Evolutionary conservation across 495 filamentous ascomycete genomes (phyloP).

Genomic region (Neurospora hispaniola): DNA sequence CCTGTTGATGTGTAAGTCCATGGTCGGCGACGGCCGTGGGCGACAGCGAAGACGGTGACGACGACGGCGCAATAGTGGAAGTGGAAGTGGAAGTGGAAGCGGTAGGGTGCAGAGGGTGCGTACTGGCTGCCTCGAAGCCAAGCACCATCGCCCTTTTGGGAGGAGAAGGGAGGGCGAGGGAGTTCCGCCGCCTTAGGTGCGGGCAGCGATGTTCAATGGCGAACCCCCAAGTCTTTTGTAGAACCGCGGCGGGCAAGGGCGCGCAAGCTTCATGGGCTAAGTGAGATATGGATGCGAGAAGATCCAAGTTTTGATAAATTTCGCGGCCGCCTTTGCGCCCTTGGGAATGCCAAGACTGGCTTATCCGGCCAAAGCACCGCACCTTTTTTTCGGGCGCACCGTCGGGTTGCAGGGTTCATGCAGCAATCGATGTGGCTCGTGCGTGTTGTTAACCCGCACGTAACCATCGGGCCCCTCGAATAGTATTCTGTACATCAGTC

Average conservation of each 20-base stretch:
- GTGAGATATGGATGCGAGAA: not conserved
- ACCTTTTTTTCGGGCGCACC: not conserved
- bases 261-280: not conserved
- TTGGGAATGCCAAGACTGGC: not conserved
- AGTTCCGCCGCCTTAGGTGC: constrained; percentile 16
- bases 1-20: constrained; percentile 26
- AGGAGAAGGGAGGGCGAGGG: constrained; percentile 4
- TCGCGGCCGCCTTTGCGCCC: not conserved
- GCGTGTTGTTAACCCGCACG: not conserved
- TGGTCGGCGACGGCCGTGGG: constrained; percentile 20
- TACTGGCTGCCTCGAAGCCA: constrained; percentile 18
- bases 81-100: constrained; percentile 1
- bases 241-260: not conserved
- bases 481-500: not conserved
- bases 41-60: constrained; percentile 7
- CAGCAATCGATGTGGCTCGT: not conserved
- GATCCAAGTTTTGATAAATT: not conserved
- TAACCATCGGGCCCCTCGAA: not conserved
- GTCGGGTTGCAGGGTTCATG: not conserved
- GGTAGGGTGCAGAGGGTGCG: constrained; percentile 3
- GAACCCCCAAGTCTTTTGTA: not conserved
- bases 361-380: not conserved
- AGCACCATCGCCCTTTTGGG: constrained; percentile 19
- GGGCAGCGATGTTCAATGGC: constrained; percentile 5
- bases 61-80: constrained; percentile 5